Conservation (phyloP, 2,329 filamentous ascomycete genomes). For the Botrytis porri region DNA sequence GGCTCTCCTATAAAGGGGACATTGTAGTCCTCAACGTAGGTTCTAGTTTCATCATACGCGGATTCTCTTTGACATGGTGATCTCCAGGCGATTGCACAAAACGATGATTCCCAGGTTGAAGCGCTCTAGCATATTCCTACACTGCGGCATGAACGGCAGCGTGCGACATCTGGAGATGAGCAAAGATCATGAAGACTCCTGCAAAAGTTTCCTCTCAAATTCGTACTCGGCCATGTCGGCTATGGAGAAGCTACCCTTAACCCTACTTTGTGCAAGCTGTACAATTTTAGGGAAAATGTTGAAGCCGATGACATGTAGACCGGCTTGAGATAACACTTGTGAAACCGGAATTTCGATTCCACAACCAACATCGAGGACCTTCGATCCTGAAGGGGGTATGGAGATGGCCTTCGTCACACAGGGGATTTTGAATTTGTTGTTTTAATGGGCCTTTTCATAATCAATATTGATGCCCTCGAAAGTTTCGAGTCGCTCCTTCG, state of each 20-base stretch:
- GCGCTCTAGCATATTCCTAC: slow-evolving; percentile 29
- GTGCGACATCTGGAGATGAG: slow-evolving; percentile 34
- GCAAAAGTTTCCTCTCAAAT: slow-evolving; percentile 26
- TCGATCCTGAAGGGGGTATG: neutral
- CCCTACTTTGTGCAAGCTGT: slow-evolving; percentile 17
- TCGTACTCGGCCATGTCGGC: slow-evolving; percentile 27
- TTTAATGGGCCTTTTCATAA: slow-evolving; percentile 15
- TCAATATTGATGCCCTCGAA: slow-evolving; percentile 17
- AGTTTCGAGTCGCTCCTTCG: slow-evolving; percentile 28
- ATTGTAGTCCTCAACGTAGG: slow-evolving; percentile 31
- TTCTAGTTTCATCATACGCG: slow-evolving; percentile 37
- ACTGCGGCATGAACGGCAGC: slow-evolving; percentile 31
- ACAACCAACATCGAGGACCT: slow-evolving; percentile 38
- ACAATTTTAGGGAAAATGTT: slow-evolving; percentile 40
- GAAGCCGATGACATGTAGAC: slow-evolving; percentile 22
- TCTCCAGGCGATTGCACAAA: slow-evolving; percentile 35
- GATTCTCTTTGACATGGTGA: slow-evolving; percentile 32
- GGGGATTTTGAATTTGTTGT: slow-evolving; percentile 8
- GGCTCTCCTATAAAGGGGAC: slow-evolving; percentile 31
- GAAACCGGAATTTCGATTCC: slow-evolving; percentile 38
- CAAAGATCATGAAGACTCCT: slow-evolving; percentile 37
- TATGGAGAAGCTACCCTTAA: slow-evolving; percentile 22
- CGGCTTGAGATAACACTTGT: slow-evolving; percentile 31
- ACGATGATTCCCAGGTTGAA: slow-evolving; percentile 34
- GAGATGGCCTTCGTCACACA: neutral